These are phyloP conservation scores for Aspergillus sp. DNA, from an alignment of 2,329 filamentous ascomycete species.

Conservation along the genomic window DNA sequence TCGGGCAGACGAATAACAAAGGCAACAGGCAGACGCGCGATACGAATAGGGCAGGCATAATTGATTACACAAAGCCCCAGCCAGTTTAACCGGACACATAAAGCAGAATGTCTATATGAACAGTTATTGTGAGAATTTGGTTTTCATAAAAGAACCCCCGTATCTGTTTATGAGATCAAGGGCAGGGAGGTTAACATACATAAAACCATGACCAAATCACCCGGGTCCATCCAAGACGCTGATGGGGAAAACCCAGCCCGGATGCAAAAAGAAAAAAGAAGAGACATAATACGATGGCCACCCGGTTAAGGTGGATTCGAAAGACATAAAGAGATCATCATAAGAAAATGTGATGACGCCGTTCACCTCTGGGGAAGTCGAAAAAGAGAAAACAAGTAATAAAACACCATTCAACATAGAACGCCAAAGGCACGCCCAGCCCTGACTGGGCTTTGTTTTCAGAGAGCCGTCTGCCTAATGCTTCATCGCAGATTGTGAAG, in stretches of 20 bases:
- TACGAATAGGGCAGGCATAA: constrained; percentile 21
- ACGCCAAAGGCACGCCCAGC: constrained; percentile 30
- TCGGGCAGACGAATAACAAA: constrained; percentile 7
- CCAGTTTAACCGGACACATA: constrained; percentile 18
- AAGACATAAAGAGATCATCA: constrained; percentile 24
- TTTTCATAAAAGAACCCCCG: constrained; percentile 37
- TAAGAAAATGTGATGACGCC: constrained; percentile 29
- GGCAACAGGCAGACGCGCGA: constrained; percentile 11
- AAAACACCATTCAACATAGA: constrained; percentile 12
- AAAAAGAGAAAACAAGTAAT: constrained; percentile 13
- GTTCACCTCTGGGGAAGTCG: constrained; percentile 9
- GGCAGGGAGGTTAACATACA: constrained; percentile 46
- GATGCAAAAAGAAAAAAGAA: constrained; percentile 26
- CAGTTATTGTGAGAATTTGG: constrained; percentile 39
- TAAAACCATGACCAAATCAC: constrained; percentile 33
- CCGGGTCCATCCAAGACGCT: constrained; percentile 25
- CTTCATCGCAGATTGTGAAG: constrained; percentile 18
- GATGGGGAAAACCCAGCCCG: constrained; percentile 29
- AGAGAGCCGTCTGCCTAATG: constrained; percentile 27
- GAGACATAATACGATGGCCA: constrained; percentile 22
- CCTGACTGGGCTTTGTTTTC: constrained; percentile 23
- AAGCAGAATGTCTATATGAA: constrained; percentile 33
- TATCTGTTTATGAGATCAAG: constrained; percentile 32
- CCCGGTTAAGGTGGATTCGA: constrained; percentile 20
- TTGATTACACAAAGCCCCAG: constrained; percentile 30